phyloP scores from a whole-genome alignment of 495 filamentous ascomycete species.

The Rhypophila decipiens region DNA sequence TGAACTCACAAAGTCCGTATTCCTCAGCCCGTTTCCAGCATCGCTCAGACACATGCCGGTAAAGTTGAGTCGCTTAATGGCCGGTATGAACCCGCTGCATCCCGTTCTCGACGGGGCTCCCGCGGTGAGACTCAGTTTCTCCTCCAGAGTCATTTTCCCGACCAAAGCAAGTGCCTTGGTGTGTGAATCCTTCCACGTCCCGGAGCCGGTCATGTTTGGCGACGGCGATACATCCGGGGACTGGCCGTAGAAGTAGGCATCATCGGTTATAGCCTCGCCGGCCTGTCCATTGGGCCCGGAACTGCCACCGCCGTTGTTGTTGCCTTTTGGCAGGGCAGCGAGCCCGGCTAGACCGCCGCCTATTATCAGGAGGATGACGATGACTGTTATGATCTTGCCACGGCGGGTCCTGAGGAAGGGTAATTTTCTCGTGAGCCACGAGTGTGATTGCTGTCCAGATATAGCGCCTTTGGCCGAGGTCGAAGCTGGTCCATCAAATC shows the following conservation, averaged over 20 bases:
- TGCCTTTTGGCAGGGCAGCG: slow-evolving; percentile 20
- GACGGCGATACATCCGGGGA: slow-evolving; percentile 54
- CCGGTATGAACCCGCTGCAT: slow-evolving; percentile 47
- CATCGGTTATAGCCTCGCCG: slow-evolving; percentile 28
- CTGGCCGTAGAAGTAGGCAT: slow-evolving; percentile 49
- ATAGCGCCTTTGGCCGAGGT: too few relatives aligned
- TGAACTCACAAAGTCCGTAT: slow-evolving; percentile 54
- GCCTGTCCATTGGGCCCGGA: background rate
- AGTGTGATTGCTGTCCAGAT: slow-evolving; percentile 22
- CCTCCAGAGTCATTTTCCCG: slow-evolving; percentile 49
- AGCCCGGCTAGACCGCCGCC: slow-evolving; percentile 29
- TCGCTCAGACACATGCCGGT: slow-evolving; percentile 59
- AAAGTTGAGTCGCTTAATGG: slow-evolving; percentile 52
- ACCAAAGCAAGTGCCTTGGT: slow-evolving; percentile 49
- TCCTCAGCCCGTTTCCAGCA: slow-evolving; percentile 55
- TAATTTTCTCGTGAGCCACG: slow-evolving; percentile 28
- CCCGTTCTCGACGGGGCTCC: slow-evolving; percentile 37
- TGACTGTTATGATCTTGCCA: slow-evolving; percentile 27
- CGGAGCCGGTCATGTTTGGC: slow-evolving; percentile 32
- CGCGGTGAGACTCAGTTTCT: slow-evolving; percentile 56
- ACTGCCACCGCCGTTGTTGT: slow-evolving; percentile 4
- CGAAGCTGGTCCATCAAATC: too few relatives aligned
- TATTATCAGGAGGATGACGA: slow-evolving; percentile 29
- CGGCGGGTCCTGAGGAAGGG: slow-evolving; percentile 33
- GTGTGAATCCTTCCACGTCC: slow-evolving; percentile 44